A percentile compares a stretch with the other conserved stretches of the same genome.
phyloP scores from a whole-genome alignment of 129 eudicot species.

The Escallonia herrerae region DNA sequence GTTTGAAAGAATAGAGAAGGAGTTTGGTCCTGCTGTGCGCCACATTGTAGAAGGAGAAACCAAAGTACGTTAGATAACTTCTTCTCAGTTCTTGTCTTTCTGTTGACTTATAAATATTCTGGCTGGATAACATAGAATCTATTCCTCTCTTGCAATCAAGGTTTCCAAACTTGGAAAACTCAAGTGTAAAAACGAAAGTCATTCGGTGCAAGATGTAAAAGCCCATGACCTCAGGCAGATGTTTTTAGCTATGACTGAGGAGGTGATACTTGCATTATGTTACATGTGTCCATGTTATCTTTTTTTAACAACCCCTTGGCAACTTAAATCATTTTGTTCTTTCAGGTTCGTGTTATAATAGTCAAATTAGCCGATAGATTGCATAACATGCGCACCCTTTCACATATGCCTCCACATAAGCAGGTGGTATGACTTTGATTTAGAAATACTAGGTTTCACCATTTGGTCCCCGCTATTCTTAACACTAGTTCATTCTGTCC shows the following conservation, averaged over 20 bases:
- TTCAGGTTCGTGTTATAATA: conserved; percentile 95
- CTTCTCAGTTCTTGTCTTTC: neutral
- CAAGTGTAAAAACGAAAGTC: conserved; percentile 68
- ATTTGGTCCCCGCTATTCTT: conserved; percentile 10
- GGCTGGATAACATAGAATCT: neutral
- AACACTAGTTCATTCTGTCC: conserved; percentile 21
- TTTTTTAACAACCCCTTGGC: conserved; percentile 7
- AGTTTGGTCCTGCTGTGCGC: conserved; percentile 88
- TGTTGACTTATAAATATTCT: conserved; percentile 5
- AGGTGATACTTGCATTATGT: conserved; percentile 35
- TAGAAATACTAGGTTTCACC: neutral
- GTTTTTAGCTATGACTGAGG: conserved; percentile 99
- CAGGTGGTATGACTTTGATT: conserved; percentile 51
- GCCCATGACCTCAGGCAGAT: conserved; percentile 96
- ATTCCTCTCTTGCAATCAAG: conserved; percentile 23
- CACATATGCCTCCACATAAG: conserved; percentile 98
- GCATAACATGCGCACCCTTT: conserved; percentile 98
- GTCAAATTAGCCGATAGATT: conserved; percentile 98
- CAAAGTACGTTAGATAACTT: conserved; percentile 38
- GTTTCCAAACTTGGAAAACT: conserved; percentile 96
- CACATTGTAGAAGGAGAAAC: conserved; percentile 99
- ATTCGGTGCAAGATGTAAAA: conserved; percentile 90
- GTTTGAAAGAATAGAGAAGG: conserved; percentile 80
- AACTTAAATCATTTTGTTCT: conserved; percentile 8
- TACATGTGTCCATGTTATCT: conserved; percentile 4